Conservation (phyloP, 2,329 filamentous ascomycete species). For the Fusarium avenaceum region DNA sequence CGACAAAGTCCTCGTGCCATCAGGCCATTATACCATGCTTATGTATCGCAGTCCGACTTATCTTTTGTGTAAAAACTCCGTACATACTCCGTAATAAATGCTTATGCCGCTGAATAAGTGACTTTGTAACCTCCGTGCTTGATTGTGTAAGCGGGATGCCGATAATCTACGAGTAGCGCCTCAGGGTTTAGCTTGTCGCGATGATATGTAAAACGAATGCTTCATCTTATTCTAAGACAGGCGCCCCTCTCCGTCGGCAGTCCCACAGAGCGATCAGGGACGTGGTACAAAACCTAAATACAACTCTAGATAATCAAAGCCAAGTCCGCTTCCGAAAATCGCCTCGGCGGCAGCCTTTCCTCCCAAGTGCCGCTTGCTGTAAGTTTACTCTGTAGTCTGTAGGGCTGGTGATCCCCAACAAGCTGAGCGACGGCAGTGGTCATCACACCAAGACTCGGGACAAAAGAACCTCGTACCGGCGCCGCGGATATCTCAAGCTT, state of each 20-base stretch:
- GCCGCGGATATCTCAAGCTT: conserved; percentile 36
- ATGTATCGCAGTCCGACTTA: background rate
- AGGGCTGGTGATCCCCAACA: conserved; percentile 34
- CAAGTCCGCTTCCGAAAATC: conserved; percentile 16
- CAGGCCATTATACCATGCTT: background rate
- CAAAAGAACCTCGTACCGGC: background rate
- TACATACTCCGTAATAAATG: background rate
- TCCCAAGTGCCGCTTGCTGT: conserved; percentile 16
- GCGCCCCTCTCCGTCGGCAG: background rate
- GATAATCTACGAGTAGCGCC: conserved; percentile 11
- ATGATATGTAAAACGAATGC: background rate
- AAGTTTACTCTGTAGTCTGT: conserved; percentile 21
- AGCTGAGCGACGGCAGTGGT: conserved; percentile 21
- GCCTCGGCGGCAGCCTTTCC: conserved; percentile 16
- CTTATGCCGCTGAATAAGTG: conserved; percentile 17
- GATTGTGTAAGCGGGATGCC: conserved; percentile 34
- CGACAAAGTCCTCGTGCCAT: background rate
- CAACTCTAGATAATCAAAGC: conserved; percentile 21
- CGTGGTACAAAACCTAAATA: conserved; percentile 2
- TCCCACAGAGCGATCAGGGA: conserved; percentile 24
- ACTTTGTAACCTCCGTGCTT: conserved; percentile 12
- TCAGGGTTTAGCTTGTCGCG: conserved; percentile 14
- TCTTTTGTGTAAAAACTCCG: background rate
- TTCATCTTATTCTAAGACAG: conserved; percentile 2
- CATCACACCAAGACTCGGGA: conserved; percentile 21